These are phyloP conservation scores for Gryganskiella cystojenkinii DNA, from an alignment of 192 early-diverging fungal species.

Conservation along the genomic window DNA sequence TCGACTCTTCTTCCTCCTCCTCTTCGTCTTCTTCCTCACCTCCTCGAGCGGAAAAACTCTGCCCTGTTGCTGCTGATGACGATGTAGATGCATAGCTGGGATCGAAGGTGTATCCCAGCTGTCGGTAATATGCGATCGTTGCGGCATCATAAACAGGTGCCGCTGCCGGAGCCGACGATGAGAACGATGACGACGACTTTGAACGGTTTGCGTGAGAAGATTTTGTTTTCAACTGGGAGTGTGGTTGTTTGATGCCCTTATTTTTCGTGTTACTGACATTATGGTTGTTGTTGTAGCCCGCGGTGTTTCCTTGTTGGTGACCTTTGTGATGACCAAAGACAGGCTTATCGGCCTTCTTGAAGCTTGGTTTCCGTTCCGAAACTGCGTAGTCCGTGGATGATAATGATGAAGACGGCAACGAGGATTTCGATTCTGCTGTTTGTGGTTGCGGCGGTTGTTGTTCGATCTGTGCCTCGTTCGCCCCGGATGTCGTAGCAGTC, in stretches of 20 bases:
- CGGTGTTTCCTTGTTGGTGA: background rate
- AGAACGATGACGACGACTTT: background rate
- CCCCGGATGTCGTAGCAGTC: too few species aligned
- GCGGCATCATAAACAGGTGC: constrained; percentile 22
- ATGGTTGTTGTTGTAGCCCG: background rate
- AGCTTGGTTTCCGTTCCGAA: constrained; percentile 51
- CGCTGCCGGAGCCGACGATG: background rate
- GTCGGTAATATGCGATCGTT: constrained; percentile 37
- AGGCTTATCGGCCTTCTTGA: constrained; percentile 49
- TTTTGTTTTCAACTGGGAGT: too few species aligned
- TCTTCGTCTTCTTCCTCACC: background rate
- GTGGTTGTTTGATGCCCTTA: too few species aligned
- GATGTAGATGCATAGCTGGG: too few species aligned
- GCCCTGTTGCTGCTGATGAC: background rate
- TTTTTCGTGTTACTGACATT: too few species aligned
- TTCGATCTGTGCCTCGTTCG: too few species aligned
- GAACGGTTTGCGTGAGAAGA: background rate
- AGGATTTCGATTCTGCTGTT: too few species aligned
- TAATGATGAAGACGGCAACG: too few species aligned
- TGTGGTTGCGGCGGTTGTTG: too few species aligned
- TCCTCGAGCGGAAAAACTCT: background rate
- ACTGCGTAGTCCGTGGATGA: background rate
- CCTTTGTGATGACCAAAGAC: constrained; percentile 22
- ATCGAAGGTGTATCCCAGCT: constrained; percentile 50
- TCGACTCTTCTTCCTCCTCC: constrained; percentile 10